Conservation (phyloP, 352 stramenopile species). For the Phytophthora pinifolia region DNA sequence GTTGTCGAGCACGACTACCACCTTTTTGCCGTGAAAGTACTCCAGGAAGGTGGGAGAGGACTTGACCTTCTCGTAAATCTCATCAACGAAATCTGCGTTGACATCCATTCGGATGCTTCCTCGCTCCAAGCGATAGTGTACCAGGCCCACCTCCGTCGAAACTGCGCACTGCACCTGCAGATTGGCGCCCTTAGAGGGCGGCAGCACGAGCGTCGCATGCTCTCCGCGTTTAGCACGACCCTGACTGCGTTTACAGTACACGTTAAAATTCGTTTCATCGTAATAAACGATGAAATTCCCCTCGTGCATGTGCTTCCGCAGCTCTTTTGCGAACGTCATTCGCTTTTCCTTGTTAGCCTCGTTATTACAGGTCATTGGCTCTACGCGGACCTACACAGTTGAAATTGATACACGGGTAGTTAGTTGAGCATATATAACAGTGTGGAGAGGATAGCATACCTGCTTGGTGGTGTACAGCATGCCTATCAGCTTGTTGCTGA, state of each 20-base stretch:
- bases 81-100: constrained; percentile 8
- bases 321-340: not conserved
- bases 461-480: too few species aligned
- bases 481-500: too few species aligned
- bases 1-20: constrained; percentile 10
- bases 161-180: constrained; percentile 13
- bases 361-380: constrained; percentile 10
- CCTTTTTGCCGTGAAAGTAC: not conserved
- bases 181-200: not conserved
- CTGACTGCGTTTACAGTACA: constrained; percentile 3
- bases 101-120: constrained; percentile 7
- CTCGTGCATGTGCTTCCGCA: not conserved
- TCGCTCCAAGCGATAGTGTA: not conserved
- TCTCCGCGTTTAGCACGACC: constrained; percentile 2
- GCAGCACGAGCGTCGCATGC: not conserved
- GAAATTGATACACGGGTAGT: too few species aligned
- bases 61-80: constrained; percentile 4
- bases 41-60: not conserved
- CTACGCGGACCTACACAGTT: too few species aligned
- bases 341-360: constrained; percentile 10
- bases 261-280: constrained; percentile 19
- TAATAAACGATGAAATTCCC: constrained; percentile 7
- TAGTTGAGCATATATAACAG: too few species aligned
- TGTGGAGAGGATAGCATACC: too few species aligned
- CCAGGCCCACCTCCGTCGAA: not conserved